A percentile compares a stretch with the other conserved stretches of the same genome.
Conservation (phyloP, 1,284 basidiomycete species). For the Cerrena zonata region DNA sequence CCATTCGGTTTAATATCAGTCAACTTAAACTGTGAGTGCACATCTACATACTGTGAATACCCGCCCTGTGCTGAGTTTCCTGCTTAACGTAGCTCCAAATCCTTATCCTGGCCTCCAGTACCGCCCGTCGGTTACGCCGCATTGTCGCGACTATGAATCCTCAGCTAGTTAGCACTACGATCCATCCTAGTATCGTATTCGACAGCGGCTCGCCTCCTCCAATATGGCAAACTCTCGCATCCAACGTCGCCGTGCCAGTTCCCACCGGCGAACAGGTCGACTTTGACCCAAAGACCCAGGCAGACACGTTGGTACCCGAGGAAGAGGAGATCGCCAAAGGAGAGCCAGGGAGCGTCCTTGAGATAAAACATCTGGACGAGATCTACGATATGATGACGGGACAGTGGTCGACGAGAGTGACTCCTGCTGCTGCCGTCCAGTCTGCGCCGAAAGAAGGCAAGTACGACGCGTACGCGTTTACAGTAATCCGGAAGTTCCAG, state of each 20-base stretch:
- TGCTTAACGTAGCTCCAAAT: too few species aligned
- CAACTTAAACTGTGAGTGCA: too few species aligned
- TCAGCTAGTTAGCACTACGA: too few species aligned
- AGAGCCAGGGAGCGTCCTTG: conserved; percentile 22
- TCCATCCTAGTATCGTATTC: too few species aligned
- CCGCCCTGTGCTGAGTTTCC: too few species aligned
- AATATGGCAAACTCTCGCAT: too few species aligned
- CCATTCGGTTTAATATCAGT: too few species aligned
- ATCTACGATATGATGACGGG: conserved; percentile 23
- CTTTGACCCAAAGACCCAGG: background rate
- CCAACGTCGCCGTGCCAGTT: conserved; percentile 7
- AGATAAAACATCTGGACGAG: conserved; percentile 25
- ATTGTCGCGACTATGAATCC: too few species aligned
- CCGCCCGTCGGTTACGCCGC: too few species aligned
- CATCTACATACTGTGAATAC: too few species aligned
- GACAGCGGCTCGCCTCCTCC: too few species aligned
- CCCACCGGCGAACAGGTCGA: conserved; percentile 4
- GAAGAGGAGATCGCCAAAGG: conserved; percentile 22
- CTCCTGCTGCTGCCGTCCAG: conserved; percentile 16
- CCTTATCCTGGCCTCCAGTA: too few species aligned
- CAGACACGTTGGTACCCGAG: background rate
- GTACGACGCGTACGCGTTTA: conserved; percentile 27
- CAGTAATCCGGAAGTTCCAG: conserved; percentile 25
- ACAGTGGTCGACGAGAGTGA: conserved; percentile 22
- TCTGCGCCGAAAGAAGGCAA: conserved; percentile 15